Percentiles rank a stretch among this genome's conserved stretches.
phyloP scores from a whole-genome alignment of 2,329 filamentous ascomycete genomes.

The Gaeumannomyces sp. region DNA sequence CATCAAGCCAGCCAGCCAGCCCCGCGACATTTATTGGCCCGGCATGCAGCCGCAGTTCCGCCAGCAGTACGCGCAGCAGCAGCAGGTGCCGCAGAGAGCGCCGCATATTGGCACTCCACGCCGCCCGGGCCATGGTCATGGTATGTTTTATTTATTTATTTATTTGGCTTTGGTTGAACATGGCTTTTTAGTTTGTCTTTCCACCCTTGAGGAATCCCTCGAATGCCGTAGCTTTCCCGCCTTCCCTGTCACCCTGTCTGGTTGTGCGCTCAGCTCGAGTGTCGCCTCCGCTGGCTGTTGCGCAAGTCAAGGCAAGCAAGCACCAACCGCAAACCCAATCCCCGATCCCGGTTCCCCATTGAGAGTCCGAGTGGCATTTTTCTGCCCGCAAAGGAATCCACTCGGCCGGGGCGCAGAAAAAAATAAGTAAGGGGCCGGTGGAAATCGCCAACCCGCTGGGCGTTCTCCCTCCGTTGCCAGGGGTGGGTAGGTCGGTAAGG shows the following conservation, averaged over 20 bases:
- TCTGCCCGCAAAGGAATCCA: background rate
- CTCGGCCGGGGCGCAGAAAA: background rate
- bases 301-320: background rate
- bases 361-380: background rate
- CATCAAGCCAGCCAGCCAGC: background rate
- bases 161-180: background rate
- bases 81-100: constrained; percentile 43
- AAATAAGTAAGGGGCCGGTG: background rate
- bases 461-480: background rate
- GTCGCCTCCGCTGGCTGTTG: no score
- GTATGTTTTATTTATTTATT: constrained; percentile 28
- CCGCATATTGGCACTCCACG: constrained; percentile 42
- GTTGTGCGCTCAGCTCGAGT: no score
- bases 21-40: background rate
- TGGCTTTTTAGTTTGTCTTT: background rate
- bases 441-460: background rate
- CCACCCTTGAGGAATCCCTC: background rate
- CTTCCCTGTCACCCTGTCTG: background rate
- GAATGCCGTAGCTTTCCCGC: constrained; percentile 1
- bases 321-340: background rate
- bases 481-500: background rate
- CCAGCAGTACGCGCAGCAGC: constrained; percentile 32
- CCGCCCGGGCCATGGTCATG: constrained; percentile 41
- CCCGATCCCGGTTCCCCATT: background rate
- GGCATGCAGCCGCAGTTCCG: constrained; percentile 50